These are phyloP conservation scores for Astragalus glycyphyllos DNA, from an alignment of 306 rosid species.

Conservation along the genomic window DNA sequence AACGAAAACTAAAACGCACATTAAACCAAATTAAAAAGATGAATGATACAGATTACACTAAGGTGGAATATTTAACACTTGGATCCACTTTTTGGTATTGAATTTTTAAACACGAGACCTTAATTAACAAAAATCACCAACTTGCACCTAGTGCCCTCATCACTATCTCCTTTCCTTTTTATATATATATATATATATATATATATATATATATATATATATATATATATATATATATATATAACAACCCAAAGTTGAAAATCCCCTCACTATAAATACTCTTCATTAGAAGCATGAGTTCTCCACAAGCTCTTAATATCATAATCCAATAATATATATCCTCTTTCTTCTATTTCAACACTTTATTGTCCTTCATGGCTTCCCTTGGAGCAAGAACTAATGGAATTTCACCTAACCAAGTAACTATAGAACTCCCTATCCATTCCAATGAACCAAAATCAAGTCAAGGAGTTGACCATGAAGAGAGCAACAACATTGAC, in stretches of 20 bases:
- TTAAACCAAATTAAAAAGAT: neutral
- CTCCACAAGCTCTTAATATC: slow-evolving; percentile 55
- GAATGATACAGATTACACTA: slow-evolving; percentile 7
- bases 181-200: too few species aligned
- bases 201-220: too few species aligned
- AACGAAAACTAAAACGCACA: neutral
- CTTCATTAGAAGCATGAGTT: slow-evolving; percentile 45
- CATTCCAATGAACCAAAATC: slow-evolving; percentile 40
- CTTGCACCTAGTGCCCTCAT: slow-evolving; percentile 47
- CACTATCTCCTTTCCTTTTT: slow-evolving; percentile 30
- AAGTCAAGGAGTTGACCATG: slow-evolving; percentile 14
- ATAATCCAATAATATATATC: slow-evolving; percentile 20
- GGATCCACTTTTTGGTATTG: slow-evolving; percentile 11
- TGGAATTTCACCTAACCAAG: slow-evolving; percentile 40
- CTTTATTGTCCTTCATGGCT: slow-evolving; percentile 51
- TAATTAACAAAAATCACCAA: slow-evolving; percentile 38
- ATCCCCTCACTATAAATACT: slow-evolving; percentile 49
- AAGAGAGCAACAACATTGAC: slow-evolving; percentile 38
- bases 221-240: slow-evolving; percentile 11
- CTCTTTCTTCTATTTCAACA: neutral
- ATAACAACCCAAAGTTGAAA: neutral
- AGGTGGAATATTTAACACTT: neutral
- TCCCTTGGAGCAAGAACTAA: slow-evolving; percentile 37
- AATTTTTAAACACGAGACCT: slow-evolving; percentile 3
- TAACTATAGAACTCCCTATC: slow-evolving; percentile 55